phyloP scores from a whole-genome alignment of 805 yeast species.

The Lachancea sp. region DNA sequence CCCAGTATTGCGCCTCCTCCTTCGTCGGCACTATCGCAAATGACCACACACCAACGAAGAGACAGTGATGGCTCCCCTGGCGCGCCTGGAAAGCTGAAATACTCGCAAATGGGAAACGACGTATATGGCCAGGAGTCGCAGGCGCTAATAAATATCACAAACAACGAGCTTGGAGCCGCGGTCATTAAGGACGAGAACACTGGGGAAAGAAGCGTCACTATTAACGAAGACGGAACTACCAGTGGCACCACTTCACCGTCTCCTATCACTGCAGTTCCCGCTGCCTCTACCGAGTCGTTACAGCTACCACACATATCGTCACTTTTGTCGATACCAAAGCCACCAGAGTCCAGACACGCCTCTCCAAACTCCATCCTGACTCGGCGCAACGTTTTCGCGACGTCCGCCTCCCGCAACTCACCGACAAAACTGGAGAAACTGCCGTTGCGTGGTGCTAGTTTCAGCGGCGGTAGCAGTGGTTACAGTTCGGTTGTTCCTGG shows the following conservation, averaged over 20 bases:
- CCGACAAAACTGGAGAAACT: neutral
- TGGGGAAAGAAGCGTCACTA: too few species aligned
- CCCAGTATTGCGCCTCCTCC: slow-evolving; percentile 11
- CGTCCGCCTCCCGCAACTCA: slow-evolving; percentile 16
- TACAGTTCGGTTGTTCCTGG: neutral
- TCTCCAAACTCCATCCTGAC: slow-evolving; percentile 17
- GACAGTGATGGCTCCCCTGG: neutral
- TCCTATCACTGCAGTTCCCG: neutral
- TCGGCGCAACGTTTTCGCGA: slow-evolving; percentile 17
- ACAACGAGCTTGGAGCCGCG: slow-evolving; percentile 2
- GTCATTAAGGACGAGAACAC: slow-evolving; percentile 3
- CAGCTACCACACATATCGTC: slow-evolving; percentile 9
- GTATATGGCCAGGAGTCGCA: neutral
- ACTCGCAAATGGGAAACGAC: neutral
- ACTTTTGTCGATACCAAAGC: slow-evolving; percentile 5
- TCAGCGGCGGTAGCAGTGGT: neutral
- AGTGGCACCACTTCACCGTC: neutral
- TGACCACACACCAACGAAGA: neutral
- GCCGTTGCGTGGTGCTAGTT: slow-evolving; percentile 3
- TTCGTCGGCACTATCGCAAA: neutral
- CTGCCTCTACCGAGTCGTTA: neutral
- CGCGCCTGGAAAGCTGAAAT: neutral
- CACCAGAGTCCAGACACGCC: slow-evolving; percentile 6
- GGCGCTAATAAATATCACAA: neutral
- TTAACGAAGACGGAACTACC: neutral